These are phyloP conservation scores for Penicillium hesseltinei DNA, from an alignment of 2,329 filamentous ascomycete genomes.

Conservation along the genomic window DNA sequence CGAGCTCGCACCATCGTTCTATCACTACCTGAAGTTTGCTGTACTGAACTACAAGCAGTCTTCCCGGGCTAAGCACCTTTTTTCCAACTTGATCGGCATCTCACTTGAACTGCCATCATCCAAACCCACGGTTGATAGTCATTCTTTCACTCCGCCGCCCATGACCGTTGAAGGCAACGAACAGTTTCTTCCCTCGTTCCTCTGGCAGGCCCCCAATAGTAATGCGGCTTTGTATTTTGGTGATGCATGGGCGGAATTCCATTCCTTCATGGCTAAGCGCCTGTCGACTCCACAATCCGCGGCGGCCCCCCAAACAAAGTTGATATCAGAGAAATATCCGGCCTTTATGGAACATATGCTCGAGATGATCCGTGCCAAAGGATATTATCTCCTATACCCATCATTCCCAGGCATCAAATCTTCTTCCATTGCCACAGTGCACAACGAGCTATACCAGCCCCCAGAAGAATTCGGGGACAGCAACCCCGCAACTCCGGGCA, in stretches of 20 bases:
- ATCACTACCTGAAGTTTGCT: constrained; percentile 78
- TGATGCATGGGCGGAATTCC: constrained; percentile 81
- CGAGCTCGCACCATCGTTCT: constrained; percentile 77
- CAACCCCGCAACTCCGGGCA: not conserved
- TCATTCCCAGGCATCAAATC: constrained; percentile 50
- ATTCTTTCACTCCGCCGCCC: constrained; percentile 47
- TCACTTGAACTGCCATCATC: constrained; percentile 70
- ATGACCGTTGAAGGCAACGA: constrained; percentile 24
- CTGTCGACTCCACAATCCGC: constrained; percentile 41
- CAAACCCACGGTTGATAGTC: constrained; percentile 56
- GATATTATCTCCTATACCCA: constrained; percentile 79
- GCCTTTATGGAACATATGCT: constrained; percentile 77
- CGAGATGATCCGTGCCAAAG: constrained; percentile 71
- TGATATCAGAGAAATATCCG: constrained; percentile 66
- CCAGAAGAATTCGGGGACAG: constrained; percentile 63
- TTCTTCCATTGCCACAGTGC: constrained; percentile 65
- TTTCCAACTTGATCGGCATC: constrained; percentile 67
- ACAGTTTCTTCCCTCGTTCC: constrained; percentile 57
- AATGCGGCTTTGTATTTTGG: constrained; percentile 81
- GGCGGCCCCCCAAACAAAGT: constrained; percentile 43
- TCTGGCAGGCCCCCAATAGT: constrained; percentile 82
- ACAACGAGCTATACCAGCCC: constrained; percentile 68
- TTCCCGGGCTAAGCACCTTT: constrained; percentile 41
- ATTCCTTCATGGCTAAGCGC: constrained; percentile 70
- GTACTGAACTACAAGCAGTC: constrained; percentile 78